phyloP scores from a whole-genome alignment of 1,284 basidiomycete species.

The Cutaneotrichosporon arboriforme region DNA sequence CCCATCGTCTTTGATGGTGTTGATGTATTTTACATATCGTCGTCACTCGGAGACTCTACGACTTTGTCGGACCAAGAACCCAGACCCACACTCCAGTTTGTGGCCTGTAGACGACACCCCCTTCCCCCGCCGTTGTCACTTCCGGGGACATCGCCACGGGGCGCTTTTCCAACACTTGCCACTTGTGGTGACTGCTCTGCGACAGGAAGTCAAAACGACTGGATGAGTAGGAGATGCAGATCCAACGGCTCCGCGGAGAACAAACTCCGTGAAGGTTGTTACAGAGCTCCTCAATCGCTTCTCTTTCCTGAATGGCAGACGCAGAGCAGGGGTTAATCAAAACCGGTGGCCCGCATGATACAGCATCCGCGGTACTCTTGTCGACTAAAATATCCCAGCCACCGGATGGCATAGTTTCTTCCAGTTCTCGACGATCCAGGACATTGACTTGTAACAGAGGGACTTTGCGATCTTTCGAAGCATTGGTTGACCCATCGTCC shows the following conservation, averaged over 20 bases:
- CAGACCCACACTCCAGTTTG: slow-evolving; percentile 15
- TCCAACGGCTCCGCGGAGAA: slow-evolving; percentile 23
- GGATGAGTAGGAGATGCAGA: slow-evolving; percentile 36
- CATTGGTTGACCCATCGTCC: not conserved
- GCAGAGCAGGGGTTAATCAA: not conserved
- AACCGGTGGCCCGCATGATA: slow-evolving; percentile 31
- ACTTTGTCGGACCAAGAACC: slow-evolving; percentile 1
- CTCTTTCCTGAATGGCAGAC: not conserved
- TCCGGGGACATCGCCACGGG: not conserved
- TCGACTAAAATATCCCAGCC: slow-evolving; percentile 38
- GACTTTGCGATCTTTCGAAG: not conserved
- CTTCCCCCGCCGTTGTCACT: not conserved
- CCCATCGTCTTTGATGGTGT: too few species aligned
- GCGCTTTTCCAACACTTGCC: slow-evolving; percentile 1
- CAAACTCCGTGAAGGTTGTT: slow-evolving; percentile 24
- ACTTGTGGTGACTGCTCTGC: not conserved
- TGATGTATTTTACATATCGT: not conserved
- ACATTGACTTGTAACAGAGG: slow-evolving; percentile 11
- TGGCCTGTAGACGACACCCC: slow-evolving; percentile 10
- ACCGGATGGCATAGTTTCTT: not conserved
- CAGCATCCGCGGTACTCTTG: slow-evolving; percentile 45
- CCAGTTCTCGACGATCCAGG: not conserved
- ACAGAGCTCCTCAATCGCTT: slow-evolving; percentile 27
- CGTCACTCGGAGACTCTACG: too few species aligned
- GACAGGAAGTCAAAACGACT: slow-evolving; percentile 27